Evolutionary conservation across 306 rosid species (phyloP).

Genomic region (Malus sieversii): DNA sequence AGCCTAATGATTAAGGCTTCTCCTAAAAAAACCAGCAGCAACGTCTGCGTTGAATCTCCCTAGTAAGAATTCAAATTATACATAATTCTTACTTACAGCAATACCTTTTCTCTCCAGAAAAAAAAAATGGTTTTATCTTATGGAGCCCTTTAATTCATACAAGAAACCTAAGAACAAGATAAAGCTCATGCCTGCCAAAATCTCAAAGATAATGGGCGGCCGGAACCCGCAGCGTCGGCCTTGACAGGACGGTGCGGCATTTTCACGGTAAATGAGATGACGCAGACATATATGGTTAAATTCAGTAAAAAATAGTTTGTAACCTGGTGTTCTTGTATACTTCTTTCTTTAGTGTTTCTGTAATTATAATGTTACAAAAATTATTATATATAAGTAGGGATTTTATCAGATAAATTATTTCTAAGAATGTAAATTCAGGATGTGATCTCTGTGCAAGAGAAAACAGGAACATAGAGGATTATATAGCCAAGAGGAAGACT

Average conservation of each 20-base stretch:
- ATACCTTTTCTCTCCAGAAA: background rate
- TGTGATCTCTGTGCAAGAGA: background rate
- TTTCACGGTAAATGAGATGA: background rate
- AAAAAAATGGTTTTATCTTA: background rate
- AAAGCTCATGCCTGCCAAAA: background rate
- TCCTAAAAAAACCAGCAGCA: constrained; percentile 22
- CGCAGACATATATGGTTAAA: background rate
- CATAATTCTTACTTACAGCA: background rate
- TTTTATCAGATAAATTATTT: background rate
- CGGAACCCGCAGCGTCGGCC: background rate
- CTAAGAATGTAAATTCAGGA: background rate
- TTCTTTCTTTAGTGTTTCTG: background rate
- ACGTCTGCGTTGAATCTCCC: constrained; percentile 32
- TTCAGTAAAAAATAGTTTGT: background rate
- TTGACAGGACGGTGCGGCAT: background rate
- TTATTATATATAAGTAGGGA: background rate
- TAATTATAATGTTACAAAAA: background rate
- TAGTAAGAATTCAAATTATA: background rate
- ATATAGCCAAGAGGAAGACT: background rate
- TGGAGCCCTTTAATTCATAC: background rate
- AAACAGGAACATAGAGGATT: background rate
- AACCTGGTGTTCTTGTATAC: background rate
- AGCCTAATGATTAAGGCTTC: constrained; percentile 44
- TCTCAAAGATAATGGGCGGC: background rate
- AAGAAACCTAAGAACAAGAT: background rate